phyloP scores from a whole-genome alignment of 2,329 filamentous ascomycete genomes.

The Calonectria ilicicola region DNA sequence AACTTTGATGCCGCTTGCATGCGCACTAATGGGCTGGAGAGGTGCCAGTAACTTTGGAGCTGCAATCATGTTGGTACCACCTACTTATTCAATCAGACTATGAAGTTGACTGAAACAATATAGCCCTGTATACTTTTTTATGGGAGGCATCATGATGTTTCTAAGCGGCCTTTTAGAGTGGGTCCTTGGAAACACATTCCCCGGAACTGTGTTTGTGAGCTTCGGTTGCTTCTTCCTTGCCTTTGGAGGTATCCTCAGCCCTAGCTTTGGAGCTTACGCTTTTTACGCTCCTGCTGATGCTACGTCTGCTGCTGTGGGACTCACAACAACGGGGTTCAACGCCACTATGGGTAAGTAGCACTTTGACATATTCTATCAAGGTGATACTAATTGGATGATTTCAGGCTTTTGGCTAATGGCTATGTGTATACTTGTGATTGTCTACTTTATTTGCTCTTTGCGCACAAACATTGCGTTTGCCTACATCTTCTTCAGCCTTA shows the following conservation, averaged over 20 bases:
- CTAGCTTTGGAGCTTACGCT: conserved; percentile 62
- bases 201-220: conserved; percentile 66
- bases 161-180: background rate
- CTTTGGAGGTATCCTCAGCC: conserved; percentile 63
- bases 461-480: conserved; percentile 79
- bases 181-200: conserved; percentile 64
- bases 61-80: background rate
- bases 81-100: background rate
- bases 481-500: conserved; percentile 57
- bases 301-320: background rate
- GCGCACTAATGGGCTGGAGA: background rate
- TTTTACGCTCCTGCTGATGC: conserved; percentile 49
- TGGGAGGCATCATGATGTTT: background rate
- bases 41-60: conserved; percentile 50
- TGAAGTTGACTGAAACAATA: background rate
- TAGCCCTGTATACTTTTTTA: background rate
- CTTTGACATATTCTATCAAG: background rate
- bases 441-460: conserved; percentile 69
- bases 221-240: conserved; percentile 67
- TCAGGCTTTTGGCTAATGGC: background rate
- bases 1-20: conserved; percentile 55
- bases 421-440: background rate
- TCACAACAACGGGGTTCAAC: background rate
- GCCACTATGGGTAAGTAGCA: background rate
- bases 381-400: background rate